Percentiles rank a stretch among this genome's conserved stretches.
Evolutionary conservation across 208 protist species (phyloP).

Genomic region (Vickermania ingenoplastis): DNA sequence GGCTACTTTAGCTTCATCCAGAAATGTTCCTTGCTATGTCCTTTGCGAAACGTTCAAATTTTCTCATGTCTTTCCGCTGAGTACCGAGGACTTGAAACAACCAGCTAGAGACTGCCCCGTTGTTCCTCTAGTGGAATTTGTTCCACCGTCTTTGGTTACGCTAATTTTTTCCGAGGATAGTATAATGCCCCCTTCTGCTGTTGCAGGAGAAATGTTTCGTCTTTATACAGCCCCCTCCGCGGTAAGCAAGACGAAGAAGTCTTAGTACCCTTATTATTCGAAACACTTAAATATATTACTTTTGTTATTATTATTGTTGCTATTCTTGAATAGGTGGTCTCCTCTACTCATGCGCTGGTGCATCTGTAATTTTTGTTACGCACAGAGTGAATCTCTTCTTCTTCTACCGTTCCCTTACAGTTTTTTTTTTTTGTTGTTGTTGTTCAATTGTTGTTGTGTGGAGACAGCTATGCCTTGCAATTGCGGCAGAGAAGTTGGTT

Average conservation of each 20-base stretch:
- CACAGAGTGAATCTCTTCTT: no score
- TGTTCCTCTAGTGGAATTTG: constrained; percentile 79
- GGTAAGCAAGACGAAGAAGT: constrained; percentile 36
- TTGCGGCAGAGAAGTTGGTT: constrained; percentile 55
- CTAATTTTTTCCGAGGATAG: constrained; percentile 98
- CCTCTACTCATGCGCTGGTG: no score
- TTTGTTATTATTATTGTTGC: no score
- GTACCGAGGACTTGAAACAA: constrained; percentile 87
- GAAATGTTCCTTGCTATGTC: constrained; percentile 98
- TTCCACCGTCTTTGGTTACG: constrained; percentile 79
- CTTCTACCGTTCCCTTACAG: no score
- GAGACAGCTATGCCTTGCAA: constrained; percentile 66
- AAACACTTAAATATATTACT: constrained; percentile 1
- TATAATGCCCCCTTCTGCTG: constrained; percentile 97
- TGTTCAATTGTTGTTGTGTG: no score
- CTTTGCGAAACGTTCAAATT: constrained; percentile 99
- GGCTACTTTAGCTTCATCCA: constrained; percentile 90
- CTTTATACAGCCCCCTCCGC: constrained; percentile 70
- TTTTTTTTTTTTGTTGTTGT: no score
- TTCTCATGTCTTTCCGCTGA: constrained; percentile 93
- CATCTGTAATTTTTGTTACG: no score
- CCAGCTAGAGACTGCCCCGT: constrained; percentile 33
- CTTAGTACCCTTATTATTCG: constrained; percentile 1
- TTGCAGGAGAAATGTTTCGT: constrained; percentile 98
- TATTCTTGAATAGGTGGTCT: no score